A percentile compares a stretch with the other conserved stretches of the same genome.
Conservation (phyloP, 2,329 filamentous ascomycete species). For the Aspergillus fischeri region DNA sequence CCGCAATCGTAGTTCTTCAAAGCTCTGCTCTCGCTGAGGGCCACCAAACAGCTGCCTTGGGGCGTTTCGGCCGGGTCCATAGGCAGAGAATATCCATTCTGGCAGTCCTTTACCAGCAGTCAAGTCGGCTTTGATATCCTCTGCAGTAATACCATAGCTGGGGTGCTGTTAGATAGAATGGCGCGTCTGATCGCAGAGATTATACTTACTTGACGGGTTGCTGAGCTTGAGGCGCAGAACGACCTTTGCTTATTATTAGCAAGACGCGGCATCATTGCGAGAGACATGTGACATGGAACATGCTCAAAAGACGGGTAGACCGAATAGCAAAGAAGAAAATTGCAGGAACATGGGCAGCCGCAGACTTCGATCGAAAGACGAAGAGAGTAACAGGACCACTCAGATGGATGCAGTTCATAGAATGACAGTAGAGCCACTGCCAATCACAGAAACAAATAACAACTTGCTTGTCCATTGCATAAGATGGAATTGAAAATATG, state of each 20-base stretch:
- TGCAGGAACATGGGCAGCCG: neutral
- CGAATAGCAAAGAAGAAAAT: neutral
- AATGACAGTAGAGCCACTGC: neutral
- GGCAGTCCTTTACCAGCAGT: constrained; percentile 61
- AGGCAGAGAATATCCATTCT: constrained; percentile 81
- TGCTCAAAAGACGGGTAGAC: neutral
- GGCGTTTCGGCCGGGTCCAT: constrained; percentile 71
- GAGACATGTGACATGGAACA: neutral
- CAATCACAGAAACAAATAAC: neutral
- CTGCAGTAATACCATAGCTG: constrained; percentile 54
- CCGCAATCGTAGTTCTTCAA: constrained; percentile 74
- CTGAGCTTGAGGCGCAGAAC: constrained; percentile 17
- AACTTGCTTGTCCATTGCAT: neutral
- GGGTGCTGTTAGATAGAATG: constrained; percentile 16
- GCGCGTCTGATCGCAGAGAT: constrained; percentile 2
- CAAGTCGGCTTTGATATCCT: constrained; percentile 63
- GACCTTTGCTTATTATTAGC: constrained; percentile 11
- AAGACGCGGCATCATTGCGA: neutral
- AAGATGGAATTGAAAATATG: constrained; percentile 3
- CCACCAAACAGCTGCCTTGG: constrained; percentile 84
- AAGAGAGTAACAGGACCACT: neutral
- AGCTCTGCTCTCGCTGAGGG: constrained; percentile 72
- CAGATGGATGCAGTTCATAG: neutral
- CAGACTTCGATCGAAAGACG: neutral
- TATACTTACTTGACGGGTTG: constrained; percentile 21